Conservation (phyloP, 768 basidiomycete genomes). For the Mycena indigotica region DNA sequence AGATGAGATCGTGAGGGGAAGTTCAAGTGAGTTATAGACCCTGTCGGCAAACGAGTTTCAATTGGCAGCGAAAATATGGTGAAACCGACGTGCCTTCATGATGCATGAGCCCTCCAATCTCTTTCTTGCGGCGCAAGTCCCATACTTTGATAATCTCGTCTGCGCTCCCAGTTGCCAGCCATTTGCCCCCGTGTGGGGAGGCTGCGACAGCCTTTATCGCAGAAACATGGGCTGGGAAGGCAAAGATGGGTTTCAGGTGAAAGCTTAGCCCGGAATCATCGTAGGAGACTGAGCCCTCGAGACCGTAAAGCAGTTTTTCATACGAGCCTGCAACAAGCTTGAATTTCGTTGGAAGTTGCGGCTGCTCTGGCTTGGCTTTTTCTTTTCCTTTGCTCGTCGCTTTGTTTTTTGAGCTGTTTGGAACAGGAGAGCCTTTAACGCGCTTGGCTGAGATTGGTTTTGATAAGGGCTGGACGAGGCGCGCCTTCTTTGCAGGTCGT, state of each 20-base stretch:
- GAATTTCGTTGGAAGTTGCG: slow-evolving; percentile 64
- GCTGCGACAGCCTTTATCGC: slow-evolving; percentile 90
- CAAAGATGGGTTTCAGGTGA: slow-evolving; percentile 79
- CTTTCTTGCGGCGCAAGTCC: slow-evolving; percentile 89
- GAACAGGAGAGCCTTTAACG: slow-evolving; percentile 26
- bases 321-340: slow-evolving; percentile 92
- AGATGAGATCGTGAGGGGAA: slow-evolving; percentile 91
- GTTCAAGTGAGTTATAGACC: slow-evolving; percentile 85
- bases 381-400: slow-evolving; percentile 30
- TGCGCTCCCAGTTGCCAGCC: slow-evolving; percentile 93
- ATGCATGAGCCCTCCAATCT: slow-evolving; percentile 92
- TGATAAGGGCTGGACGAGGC: too few relatives aligned
- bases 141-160: slow-evolving; percentile 98
- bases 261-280: slow-evolving; percentile 37
- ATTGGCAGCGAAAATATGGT: background rate
- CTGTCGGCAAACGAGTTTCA: slow-evolving; percentile 40
- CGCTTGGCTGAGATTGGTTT: slow-evolving; percentile 16
- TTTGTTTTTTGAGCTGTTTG: slow-evolving; percentile 25
- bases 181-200: slow-evolving; percentile 88
- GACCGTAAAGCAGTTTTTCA: slow-evolving; percentile 92
- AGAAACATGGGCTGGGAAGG: slow-evolving; percentile 95
- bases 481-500: slow-evolving; percentile 33
- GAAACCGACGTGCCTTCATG: slow-evolving; percentile 71
- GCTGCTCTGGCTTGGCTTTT: too few relatives aligned
- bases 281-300: slow-evolving; percentile 61